Evolutionary conservation across 208 protist species (phyloP).

Genomic region (Jaenimonas drosophilae): DNA sequence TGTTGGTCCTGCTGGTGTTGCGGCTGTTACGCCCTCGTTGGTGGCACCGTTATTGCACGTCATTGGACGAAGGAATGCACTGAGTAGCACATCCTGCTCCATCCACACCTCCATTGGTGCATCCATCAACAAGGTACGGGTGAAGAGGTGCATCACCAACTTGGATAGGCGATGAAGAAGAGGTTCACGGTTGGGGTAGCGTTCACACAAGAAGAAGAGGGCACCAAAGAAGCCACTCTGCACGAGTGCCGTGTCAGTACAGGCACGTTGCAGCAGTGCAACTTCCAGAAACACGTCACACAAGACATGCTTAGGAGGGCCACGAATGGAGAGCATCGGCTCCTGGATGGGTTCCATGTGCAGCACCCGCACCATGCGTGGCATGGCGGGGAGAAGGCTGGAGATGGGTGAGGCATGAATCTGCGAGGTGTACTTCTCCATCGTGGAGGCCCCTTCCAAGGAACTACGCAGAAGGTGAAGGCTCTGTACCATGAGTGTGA

Average conservation of each 20-base stretch:
- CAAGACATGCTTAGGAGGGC: constrained; percentile 5
- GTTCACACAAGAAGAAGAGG: constrained; percentile 23
- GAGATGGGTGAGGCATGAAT: no score
- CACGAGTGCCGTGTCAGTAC: constrained; percentile 29
- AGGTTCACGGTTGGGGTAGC: constrained; percentile 33
- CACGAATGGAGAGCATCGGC: neutral
- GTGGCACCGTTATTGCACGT: neutral
- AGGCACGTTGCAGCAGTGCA: constrained; percentile 19
- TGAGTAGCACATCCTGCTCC: constrained; percentile 29
- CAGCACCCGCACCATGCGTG: no score
- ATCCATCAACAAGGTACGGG: constrained; percentile 15
- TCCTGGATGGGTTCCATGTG: no score
- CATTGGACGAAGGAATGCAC: constrained; percentile 12
- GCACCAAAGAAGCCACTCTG: constrained; percentile 28
- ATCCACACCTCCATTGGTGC: constrained; percentile 15
- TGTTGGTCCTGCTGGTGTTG: no score
- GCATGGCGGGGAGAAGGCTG: no score
- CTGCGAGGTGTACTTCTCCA: no score
- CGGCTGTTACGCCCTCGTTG: no score
- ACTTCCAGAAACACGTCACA: constrained; percentile 59
- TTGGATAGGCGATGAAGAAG: constrained; percentile 24
- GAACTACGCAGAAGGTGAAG: no score
- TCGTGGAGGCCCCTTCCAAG: no score
- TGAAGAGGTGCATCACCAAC: constrained; percentile 30
- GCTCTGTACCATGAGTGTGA: no score